Evolutionary conservation across 75 land plant species (phyloP), one percentile per base, ranked within the genome.

Genomic region (Selaginella moellendorffii): DNA sequence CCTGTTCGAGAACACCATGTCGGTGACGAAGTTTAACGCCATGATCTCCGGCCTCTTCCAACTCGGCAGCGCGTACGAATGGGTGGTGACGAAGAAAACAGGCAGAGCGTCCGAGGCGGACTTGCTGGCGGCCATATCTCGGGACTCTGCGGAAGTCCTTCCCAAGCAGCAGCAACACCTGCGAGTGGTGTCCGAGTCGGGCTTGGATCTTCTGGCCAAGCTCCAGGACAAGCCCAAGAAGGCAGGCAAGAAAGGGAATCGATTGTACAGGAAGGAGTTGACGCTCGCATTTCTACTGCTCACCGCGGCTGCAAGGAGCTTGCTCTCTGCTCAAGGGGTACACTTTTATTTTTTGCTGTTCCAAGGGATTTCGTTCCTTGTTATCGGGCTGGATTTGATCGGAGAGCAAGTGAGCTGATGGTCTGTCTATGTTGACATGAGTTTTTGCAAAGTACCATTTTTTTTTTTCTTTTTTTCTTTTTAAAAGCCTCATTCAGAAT

Each of bases 31-130:
- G 52, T 88, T 88, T 78, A 80, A 81, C 65, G 93, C 93, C 19
- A 88, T 88, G 93, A 61, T 88, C 27, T 88, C 93, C 0, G 93
- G 93, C 10, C 74, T 88, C 8, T 85, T 88, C 52, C 95, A 86
- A 64, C 78, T 88, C 9, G 80, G 84, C 10, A 85, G 84, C 67
- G 75, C 90, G 0, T 83, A 82, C 54, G 95, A 88, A 59, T 88
- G 95, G 95, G 82, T 86, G 25, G 95, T 88, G 18, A 88, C 95
- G n/a, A 88, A 88, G 75, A 88, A 88, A 29, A 74, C 79, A 1
- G 95, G 95, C 14, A 69, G 95, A 0, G 72, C 95, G 12, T 88
- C 95, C 2, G 95, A 88, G 53, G 72, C 79, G 51, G 95, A 88
- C 64, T 68, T 88, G 0, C 21, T 79, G 0, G 62, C 77, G n/a